Base-by-base conservation (phyloP, 345 rosid species). In the Mallotus nudiflorus region DNA sequence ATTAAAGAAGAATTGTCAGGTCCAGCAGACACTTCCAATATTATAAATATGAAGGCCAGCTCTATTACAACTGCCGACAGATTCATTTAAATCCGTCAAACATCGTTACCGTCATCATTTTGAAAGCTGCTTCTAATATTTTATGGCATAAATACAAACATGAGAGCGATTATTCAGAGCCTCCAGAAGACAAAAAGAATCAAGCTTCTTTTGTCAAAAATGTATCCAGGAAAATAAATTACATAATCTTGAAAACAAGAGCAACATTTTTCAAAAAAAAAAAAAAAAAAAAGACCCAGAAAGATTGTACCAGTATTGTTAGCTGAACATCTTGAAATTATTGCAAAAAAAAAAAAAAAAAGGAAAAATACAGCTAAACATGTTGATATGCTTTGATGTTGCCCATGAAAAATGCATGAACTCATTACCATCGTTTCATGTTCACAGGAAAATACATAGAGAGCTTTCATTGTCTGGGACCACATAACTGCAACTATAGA, bases 41-140 rank as follows among this genome's bases (percentile, higher is more conserved):
- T 31, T 27, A 0, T 27, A 29, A 40, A 45, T n/a, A n/a, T 35
- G 25, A 33, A n/a, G 24, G 18, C 62, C 62, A 58, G 42, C 62
- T 31, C 40, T 13, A 29, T 31, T 29, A 28, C 0, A 58, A 5
- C 31, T 58, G 19, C 5, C 19, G 9, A 59, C 22, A 13, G 7
- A 39, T 52, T n/a, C 24, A 51, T 18, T 61, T 37, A 37, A 9
- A 25, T 8, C 8, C 42, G 46, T 28, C 31, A 42, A 68, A 56
- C 61, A 63, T 3, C 31, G 29, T 33, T 18, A 2, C 7, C 59
- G 48, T 60, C 66, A 49, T 48, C 50, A 40, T 20, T 44, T 37
- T 18, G 74, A 50, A 71, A 71, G 51, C 22, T 25, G 40, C 62
- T 19, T 50, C n/a, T 24, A 27, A 57, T 45, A 37, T 52, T 62